Conservation (phyloP, 169 alveolate species). For the Plasmodium gonderi region DNA sequence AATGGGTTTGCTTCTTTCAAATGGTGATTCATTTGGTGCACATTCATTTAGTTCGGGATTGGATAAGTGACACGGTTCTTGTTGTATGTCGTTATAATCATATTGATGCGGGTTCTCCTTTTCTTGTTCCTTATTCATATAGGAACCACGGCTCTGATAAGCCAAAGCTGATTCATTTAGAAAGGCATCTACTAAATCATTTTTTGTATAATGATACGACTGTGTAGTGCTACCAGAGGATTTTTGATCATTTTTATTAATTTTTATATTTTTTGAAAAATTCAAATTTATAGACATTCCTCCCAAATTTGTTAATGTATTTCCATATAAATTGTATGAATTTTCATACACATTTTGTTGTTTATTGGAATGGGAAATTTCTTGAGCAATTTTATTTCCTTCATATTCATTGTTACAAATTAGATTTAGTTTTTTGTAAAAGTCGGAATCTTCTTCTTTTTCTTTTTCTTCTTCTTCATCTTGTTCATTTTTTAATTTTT, state of each 20-base stretch:
- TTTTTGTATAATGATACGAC: too few species aligned
- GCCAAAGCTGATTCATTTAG: slow-evolving; percentile 16
- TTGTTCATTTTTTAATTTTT: neutral
- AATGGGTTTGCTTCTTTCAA: too few species aligned
- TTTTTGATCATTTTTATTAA: neutral
- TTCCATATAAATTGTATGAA: slow-evolving; percentile 39
- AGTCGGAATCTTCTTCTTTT: neutral
- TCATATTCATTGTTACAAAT: slow-evolving; percentile 29
- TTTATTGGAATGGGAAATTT: neutral
- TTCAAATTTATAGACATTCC: slow-evolving; percentile 25
- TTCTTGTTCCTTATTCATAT: neutral
- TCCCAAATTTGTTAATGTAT: slow-evolving; percentile 16
- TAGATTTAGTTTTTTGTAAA: neutral
- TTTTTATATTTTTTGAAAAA: neutral
- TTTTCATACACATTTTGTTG: slow-evolving; percentile 3
- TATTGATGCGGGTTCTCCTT: neutral
- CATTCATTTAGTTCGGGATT: too few species aligned
- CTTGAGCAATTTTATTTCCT: neutral
- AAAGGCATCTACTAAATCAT: neutral
- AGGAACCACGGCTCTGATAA: neutral
- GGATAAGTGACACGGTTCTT: too few species aligned
- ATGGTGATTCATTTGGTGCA: too few species aligned
- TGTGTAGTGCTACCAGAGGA: too few species aligned
- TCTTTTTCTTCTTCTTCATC: neutral
- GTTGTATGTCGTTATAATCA: too few species aligned